phyloP scores from a whole-genome alignment of 805 yeast species.

The Brettanomyces bruxellensis region DNA sequence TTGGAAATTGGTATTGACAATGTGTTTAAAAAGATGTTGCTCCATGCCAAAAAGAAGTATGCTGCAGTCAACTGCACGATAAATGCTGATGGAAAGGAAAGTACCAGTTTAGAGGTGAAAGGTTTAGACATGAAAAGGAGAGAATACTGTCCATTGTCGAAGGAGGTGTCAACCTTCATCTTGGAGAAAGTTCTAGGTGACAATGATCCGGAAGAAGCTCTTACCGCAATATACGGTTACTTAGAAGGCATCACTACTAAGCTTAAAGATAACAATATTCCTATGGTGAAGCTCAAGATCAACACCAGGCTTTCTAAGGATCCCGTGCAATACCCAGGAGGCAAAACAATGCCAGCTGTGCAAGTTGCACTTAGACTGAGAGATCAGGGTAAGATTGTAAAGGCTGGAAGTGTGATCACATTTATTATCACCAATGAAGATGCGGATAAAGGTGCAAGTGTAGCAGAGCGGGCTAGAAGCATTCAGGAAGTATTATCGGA shows the following conservation, averaged over 20 bases:
- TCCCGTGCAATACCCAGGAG: slow-evolving; percentile 76
- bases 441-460: slow-evolving; percentile 27
- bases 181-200: slow-evolving; percentile 65
- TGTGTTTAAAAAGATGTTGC: slow-evolving; percentile 71
- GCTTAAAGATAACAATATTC: slow-evolving; percentile 50
- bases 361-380: slow-evolving; percentile 81
- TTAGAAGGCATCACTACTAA: slow-evolving; percentile 51
- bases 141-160: slow-evolving; percentile 89
- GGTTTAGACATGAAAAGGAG: slow-evolving; percentile 97
- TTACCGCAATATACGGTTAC: slow-evolving; percentile 62
- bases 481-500: slow-evolving; percentile 60
- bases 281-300: slow-evolving; percentile 64
- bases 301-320: slow-evolving; percentile 87
- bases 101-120: slow-evolving; percentile 69
- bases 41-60: slow-evolving; percentile 95
- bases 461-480: slow-evolving; percentile 80
- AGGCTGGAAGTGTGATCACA: slow-evolving; percentile 85
- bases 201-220: slow-evolving; percentile 66
- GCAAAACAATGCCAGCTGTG: slow-evolving; percentile 73
- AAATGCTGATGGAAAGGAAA: slow-evolving; percentile 42
- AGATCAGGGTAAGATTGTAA: slow-evolving; percentile 76
- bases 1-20: slow-evolving; percentile 94
- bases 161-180: slow-evolving; percentile 73
- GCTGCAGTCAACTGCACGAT: slow-evolving; percentile 71
- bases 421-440: slow-evolving; percentile 59